A percentile compares a stretch with the other conserved stretches of the same genome.
Evolutionary conservation across 768 basidiomycete species (phyloP).

Genomic region (Kwoniella shandongensis): DNA sequence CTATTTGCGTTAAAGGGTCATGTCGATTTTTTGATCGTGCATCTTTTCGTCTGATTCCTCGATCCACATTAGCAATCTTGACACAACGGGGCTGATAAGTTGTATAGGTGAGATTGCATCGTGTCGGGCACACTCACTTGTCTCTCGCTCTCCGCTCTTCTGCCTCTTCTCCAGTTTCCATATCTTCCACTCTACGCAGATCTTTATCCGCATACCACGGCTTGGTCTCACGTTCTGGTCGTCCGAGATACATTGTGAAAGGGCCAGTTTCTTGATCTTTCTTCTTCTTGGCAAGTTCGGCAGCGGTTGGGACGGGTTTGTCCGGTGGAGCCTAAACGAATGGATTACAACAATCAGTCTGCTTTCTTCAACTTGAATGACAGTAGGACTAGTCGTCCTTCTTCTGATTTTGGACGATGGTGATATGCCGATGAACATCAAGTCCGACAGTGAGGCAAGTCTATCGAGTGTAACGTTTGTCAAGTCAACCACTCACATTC

Average conservation of each 20-base stretch:
- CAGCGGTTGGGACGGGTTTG: conserved; percentile 15
- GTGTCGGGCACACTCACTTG: conserved; percentile 5
- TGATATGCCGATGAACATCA: no score
- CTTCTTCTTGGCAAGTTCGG: conserved; percentile 41
- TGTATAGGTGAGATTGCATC: neutral
- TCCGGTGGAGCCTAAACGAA: neutral
- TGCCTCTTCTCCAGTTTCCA: conserved; percentile 48
- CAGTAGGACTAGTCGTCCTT: no score
- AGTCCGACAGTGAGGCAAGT: no score
- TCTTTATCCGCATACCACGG: conserved; percentile 54
- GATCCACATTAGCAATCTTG: no score
- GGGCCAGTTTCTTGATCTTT: conserved; percentile 49
- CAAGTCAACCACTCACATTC: conserved; percentile 44
- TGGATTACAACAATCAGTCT: neutral
- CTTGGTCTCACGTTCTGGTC: conserved; percentile 52
- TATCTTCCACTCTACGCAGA: conserved; percentile 47
- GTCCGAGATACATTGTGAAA: conserved; percentile 53
- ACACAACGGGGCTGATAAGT: neutral
- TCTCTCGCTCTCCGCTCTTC: conserved; percentile 40
- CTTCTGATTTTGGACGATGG: no score
- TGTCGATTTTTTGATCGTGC: conserved; percentile 37
- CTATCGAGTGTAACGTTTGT: no score
- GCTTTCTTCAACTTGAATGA: neutral
- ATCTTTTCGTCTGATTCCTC: conserved; percentile 48
- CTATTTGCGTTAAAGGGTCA: conserved; percentile 48